These are phyloP conservation scores for Evernia prunastri DNA, from an alignment of 495 filamentous ascomycete genomes.

Conservation along the genomic window DNA sequence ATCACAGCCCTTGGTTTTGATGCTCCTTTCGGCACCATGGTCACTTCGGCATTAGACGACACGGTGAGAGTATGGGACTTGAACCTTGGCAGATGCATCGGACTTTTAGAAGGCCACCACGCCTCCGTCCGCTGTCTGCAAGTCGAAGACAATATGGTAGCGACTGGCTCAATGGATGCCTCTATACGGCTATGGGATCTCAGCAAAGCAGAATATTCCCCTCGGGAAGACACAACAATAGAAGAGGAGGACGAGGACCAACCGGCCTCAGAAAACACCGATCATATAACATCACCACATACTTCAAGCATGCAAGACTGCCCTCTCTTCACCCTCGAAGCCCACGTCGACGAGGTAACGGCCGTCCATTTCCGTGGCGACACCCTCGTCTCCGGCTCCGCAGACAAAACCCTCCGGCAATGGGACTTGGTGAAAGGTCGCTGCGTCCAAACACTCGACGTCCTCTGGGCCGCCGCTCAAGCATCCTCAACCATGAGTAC, in stretches of 20 bases:
- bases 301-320: conserved; percentile 79
- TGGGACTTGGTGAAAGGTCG: conserved; percentile 96
- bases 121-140: conserved; percentile 90
- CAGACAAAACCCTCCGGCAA: conserved; percentile 94
- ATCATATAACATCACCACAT: conserved; percentile 48
- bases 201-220: conserved; percentile 52
- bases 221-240: conserved; percentile 15
- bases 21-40: conserved; percentile 89
- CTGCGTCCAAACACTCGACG: conserved; percentile 94
- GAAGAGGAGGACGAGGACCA: conserved; percentile 59
- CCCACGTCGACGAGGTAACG: conserved; percentile 91
- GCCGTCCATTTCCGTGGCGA: conserved; percentile 84
- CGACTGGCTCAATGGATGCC: conserved; percentile 92
- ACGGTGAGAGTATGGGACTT: conserved; percentile 97
- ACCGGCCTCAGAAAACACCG: conserved; percentile 50
- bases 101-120: conserved; percentile 85
- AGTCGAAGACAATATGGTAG: conserved; percentile 91
- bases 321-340: conserved; percentile 74
- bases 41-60: conserved; percentile 92
- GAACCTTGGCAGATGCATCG: conserved; percentile 83
- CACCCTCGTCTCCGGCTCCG: conserved; percentile 87
- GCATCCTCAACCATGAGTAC: conserved; percentile 60
- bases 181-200: conserved; percentile 95
- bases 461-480: conserved; percentile 97
- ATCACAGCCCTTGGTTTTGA: conserved; percentile 94